Evolutionary conservation across 345 rosid genomes (phyloP), one percentile per base, ranked within the genome.

Genomic region (Eucalyptus brandiana): DNA sequence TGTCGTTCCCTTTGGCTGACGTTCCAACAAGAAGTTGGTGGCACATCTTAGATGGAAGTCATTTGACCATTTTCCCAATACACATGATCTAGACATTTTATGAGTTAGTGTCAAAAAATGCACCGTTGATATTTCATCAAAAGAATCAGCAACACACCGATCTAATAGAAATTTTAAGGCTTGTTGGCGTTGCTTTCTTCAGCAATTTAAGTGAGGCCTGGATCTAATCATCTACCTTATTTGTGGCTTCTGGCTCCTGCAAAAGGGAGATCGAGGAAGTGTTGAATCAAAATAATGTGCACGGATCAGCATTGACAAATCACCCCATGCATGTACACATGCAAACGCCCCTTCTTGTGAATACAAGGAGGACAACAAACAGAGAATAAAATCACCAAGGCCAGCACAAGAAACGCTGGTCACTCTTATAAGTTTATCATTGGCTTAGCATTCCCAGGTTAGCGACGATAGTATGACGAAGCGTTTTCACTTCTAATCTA

Each of bases 221-320:
- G 13, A 56, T 56, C 12, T 24, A 56, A 56, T 10, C 62, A 56
- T 56, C 6, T 56, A 56, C 30, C 62, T 56, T 56, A 56, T 56
- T 4, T 56, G 62, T 9, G 30, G 62, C 62, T 56, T 56, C 86
- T 26, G 91, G 94, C 93, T 95, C 99, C 97, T 96, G 88, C 81
- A 80, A 80, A 45, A 87, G 87, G 30, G 19, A 65, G 80, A 42
- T 58, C 18, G 62, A 49, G 88, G 86, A 44, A 69, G 10, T 87
- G 80, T 37, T 48, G 30, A 80, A 28, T 24, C 60, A 19, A 45
- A 83, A 83, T 34, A 14, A 58, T 58, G 65, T 58, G 65, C 30
- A 10, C n/a, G 6, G n/a, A 28, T 60, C 32, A 28, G 34, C n/a
- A 45, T 45, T 11, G 19, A 85, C 28, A 85, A 47, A 85, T 28